phyloP scores from a whole-genome alignment of 176 grass and related monocot genomes.

The Aegilops speltoides region DNA sequence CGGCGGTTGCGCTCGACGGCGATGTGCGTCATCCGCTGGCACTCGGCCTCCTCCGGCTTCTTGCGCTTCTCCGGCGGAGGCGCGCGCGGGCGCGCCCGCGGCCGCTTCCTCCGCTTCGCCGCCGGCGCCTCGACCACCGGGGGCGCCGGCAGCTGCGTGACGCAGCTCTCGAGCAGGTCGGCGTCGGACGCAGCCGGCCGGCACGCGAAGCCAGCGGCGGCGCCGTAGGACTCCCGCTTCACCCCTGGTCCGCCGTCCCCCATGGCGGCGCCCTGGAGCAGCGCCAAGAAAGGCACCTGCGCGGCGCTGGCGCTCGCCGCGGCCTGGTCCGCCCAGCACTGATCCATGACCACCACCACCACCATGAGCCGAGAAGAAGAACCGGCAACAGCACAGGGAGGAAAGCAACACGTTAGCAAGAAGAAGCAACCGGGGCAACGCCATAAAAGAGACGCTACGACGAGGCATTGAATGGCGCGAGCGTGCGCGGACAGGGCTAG shows the following conservation, averaged over 20 bases:
- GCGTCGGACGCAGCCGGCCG: conserved; percentile 23
- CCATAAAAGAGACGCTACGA: conserved; percentile 32
- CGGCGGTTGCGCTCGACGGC: conserved; percentile 94
- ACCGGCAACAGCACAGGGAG: not conserved
- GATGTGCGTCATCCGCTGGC: conserved; percentile 94
- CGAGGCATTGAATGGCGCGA: conserved; percentile 60
- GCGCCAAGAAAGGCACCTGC: conserved; percentile 67
- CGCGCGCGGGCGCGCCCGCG: conserved; percentile 26
- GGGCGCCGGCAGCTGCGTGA: conserved; percentile 44
- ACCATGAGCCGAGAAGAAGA: conserved; percentile 10
- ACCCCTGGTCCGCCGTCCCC: not conserved
- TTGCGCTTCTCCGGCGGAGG: conserved; percentile 42
- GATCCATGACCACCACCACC: conserved; percentile 50
- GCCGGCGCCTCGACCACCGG: not conserved
- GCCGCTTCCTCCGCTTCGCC: conserved; percentile 44
- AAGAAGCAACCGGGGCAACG: not conserved
- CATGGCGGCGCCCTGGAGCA: conserved; percentile 64
- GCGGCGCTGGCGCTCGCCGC: conserved; percentile 20
- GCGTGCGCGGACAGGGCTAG: conserved; percentile 40
- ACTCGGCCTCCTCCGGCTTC: conserved; percentile 82
- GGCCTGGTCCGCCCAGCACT: conserved; percentile 61
- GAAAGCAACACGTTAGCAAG: conserved; percentile 28
- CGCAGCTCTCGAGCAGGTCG: conserved; percentile 85
- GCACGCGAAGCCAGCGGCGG: conserved; percentile 23
- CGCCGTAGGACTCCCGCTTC: not conserved